phyloP scores from a whole-genome alignment of 2,329 filamentous ascomycete genomes.

The Alternaria sp. region DNA sequence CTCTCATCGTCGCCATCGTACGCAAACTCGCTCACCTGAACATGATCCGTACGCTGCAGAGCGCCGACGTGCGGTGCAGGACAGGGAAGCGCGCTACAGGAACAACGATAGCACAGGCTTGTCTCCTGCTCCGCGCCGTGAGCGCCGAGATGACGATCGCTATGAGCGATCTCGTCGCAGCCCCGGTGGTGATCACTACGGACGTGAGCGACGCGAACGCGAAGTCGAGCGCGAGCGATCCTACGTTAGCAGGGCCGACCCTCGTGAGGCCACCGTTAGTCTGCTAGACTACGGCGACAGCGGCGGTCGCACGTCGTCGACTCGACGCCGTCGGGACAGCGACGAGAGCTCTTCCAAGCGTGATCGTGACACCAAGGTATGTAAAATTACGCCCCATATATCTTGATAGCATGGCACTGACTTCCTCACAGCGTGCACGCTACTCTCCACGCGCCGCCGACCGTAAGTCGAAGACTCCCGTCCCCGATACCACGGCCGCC shows the following conservation, averaged over 20 bases:
- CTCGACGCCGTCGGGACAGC: constrained; percentile 76
- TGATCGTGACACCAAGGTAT: constrained; percentile 57
- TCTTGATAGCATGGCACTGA: constrained; percentile 23
- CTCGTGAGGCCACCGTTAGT: constrained; percentile 75
- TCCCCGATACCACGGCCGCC: constrained; percentile 36
- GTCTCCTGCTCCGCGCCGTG: constrained; percentile 60
- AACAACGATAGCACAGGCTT: constrained; percentile 75
- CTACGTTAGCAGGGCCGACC: constrained; percentile 80
- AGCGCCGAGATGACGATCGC: constrained; percentile 51
- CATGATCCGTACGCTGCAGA: constrained; percentile 95
- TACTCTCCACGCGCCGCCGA: constrained; percentile 65
- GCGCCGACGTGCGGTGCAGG: constrained; percentile 88
- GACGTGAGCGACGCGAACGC: constrained; percentile 84
- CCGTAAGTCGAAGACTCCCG: constrained; percentile 65
- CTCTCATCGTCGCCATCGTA: constrained; percentile 56
- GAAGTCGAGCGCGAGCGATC: constrained; percentile 89
- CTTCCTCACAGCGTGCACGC: constrained; percentile 54
- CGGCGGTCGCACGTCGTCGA: constrained; percentile 60
- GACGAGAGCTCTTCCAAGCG: constrained; percentile 62
- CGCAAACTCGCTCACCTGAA: constrained; percentile 88
- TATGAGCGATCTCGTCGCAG: constrained; percentile 66
- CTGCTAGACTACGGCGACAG: constrained; percentile 89
- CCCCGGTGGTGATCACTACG: constrained; percentile 70
- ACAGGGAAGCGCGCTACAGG: constrained; percentile 91
- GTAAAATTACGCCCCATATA: constrained; percentile 18